These are phyloP conservation scores for Euclidium syriacum DNA, from an alignment of 345 rosid genomes.

Conservation along the genomic window DNA sequence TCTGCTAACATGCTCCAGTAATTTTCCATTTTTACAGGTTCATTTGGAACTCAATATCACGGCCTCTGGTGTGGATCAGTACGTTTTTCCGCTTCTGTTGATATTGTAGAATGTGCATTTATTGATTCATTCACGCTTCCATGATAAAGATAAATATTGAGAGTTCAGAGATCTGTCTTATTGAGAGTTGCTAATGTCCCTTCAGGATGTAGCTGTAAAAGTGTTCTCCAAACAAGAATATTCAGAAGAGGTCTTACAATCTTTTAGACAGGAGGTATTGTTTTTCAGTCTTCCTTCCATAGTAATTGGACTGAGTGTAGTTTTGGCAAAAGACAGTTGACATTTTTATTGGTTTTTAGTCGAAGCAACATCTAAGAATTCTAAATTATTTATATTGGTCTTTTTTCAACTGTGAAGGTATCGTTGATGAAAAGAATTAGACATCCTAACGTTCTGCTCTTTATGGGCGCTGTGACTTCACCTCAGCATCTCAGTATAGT, in stretches of 20 bases:
- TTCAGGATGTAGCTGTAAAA: slow-evolving; percentile 96
- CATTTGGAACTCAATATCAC: slow-evolving; percentile 95
- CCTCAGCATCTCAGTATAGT: slow-evolving; percentile 92
- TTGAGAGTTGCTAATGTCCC: slow-evolving; percentile 25
- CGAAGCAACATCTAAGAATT: background rate
- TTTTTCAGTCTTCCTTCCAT: background rate
- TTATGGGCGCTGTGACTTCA: slow-evolving; percentile 97
- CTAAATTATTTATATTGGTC: background rate
- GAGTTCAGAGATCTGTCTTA: slow-evolving; percentile 11
- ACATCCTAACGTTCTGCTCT: slow-evolving; percentile 89
- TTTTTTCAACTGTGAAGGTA: slow-evolving; percentile 47
- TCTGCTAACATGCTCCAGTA: slow-evolving; percentile 7
- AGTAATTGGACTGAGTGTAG: background rate
- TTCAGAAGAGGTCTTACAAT: slow-evolving; percentile 68
- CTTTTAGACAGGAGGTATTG: slow-evolving; percentile 87
- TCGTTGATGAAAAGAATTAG: slow-evolving; percentile 91
- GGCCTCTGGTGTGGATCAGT: slow-evolving; percentile 99
- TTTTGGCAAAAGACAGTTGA: background rate
- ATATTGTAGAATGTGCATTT: slow-evolving; percentile 12
- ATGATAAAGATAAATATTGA: background rate
- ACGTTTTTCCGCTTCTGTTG: slow-evolving; percentile 45
- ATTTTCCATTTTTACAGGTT: slow-evolving; percentile 53
- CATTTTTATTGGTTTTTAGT: slow-evolving; percentile 6
- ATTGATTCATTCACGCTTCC: slow-evolving; percentile 17
- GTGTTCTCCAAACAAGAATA: slow-evolving; percentile 95